These are phyloP conservation scores for Penicillium sp. DNA, from an alignment of 2,329 filamentous ascomycete genomes.

Conservation along the genomic window DNA sequence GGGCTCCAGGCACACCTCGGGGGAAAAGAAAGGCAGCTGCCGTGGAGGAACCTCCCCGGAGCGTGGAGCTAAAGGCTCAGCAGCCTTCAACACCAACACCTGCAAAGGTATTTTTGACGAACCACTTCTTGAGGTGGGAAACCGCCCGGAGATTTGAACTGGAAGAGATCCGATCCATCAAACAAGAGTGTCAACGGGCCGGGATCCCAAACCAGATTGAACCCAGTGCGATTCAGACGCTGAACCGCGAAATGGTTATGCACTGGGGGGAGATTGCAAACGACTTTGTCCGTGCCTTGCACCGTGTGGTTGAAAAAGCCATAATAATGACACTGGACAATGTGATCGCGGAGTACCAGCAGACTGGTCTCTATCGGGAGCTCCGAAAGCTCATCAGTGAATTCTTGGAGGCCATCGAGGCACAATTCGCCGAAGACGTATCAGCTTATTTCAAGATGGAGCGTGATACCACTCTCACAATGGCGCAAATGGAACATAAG, in stretches of 20 bases:
- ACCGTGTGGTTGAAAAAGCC: constrained; percentile 30
- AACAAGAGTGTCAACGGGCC: constrained; percentile 55
- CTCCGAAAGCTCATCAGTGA: constrained; percentile 43
- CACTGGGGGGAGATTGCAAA: constrained; percentile 60
- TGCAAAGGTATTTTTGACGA: not conserved
- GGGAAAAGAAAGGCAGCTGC: constrained; percentile 22
- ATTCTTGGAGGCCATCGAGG: constrained; percentile 48
- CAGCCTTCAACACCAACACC: not conserved
- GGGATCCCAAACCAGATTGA: constrained; percentile 62
- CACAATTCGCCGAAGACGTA: constrained; percentile 44
- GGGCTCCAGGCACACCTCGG: not conserved
- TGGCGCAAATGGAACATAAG: constrained; percentile 34
- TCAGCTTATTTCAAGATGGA: constrained; percentile 57
- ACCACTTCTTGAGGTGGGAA: constrained; percentile 5
- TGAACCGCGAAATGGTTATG: constrained; percentile 58
- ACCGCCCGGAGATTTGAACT: constrained; percentile 27
- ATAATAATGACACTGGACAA: constrained; percentile 50
- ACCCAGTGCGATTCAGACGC: constrained; percentile 59
- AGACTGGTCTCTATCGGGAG: constrained; percentile 37
- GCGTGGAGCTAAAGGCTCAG: not conserved
- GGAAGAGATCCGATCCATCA: constrained; percentile 54
- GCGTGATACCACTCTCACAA: constrained; percentile 57
- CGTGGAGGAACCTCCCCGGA: not conserved
- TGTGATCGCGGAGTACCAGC: constrained; percentile 34
- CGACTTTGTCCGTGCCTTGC: constrained; percentile 35